Evolutionary conservation across 306 rosid genomes (phyloP).

Genomic region (Cicer arietinum): DNA sequence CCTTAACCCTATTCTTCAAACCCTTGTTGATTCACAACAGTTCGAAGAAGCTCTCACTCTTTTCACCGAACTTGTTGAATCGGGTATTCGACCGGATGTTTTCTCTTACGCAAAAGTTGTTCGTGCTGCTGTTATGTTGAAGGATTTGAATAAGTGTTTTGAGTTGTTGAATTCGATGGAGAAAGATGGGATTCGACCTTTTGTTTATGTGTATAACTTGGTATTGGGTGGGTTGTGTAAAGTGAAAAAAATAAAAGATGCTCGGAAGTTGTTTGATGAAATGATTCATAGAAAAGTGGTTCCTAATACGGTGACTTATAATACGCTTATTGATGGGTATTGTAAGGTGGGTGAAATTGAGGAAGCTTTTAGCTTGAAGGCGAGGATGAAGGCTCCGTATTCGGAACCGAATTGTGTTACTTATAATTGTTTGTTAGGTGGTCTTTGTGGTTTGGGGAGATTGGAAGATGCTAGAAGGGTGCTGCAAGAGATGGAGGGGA

Average conservation of each 20-base stretch:
- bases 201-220: constrained; percentile 64
- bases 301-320: constrained; percentile 66
- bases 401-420: constrained; percentile 61
- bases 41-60: constrained; percentile 50
- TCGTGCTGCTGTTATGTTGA: constrained; percentile 65
- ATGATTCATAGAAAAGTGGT: constrained; percentile 48
- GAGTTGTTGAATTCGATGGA: constrained; percentile 60
- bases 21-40: constrained; percentile 49
- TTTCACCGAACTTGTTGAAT: constrained; percentile 58
- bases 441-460: constrained; percentile 62
- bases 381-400: constrained; percentile 61
- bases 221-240: constrained; percentile 62
- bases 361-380: constrained; percentile 63
- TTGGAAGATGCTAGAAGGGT: constrained; percentile 59
- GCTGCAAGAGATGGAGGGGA: constrained; percentile 68
- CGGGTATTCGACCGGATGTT: constrained; percentile 58
- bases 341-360: constrained; percentile 70
- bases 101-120: constrained; percentile 63
- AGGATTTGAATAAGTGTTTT: constrained; percentile 53
- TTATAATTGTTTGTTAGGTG: constrained; percentile 67
- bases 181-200: constrained; percentile 47
- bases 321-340: constrained; percentile 71
- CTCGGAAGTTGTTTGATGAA: constrained; percentile 73
- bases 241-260: constrained; percentile 58
- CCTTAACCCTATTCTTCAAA: constrained; percentile 53